Conservation (phyloP, 345 rosid genomes). For the Syzygium aromaticum region DNA sequence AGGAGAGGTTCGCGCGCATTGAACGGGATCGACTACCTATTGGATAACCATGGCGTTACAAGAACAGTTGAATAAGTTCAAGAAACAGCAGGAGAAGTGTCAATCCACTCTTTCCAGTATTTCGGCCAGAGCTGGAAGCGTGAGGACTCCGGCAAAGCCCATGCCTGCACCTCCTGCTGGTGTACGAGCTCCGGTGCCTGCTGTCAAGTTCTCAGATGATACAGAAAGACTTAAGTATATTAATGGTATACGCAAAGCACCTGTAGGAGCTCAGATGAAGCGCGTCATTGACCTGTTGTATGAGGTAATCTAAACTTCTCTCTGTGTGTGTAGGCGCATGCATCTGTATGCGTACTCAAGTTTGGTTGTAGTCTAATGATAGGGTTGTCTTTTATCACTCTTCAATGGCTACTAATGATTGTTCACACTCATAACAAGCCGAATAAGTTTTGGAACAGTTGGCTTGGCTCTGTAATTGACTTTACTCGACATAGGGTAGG, state of each 20-base stretch:
- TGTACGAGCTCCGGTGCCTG: constrained; percentile 35
- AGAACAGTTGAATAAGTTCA: constrained; percentile 52
- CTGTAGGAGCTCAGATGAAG: constrained; percentile 87
- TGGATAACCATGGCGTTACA: constrained; percentile 46
- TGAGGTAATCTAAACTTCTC: constrained; percentile 16
- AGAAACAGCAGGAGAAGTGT: constrained; percentile 70
- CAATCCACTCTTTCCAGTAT: constrained; percentile 56
- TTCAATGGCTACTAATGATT: background rate
- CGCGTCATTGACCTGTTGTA: constrained; percentile 66
- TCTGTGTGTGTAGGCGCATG: background rate
- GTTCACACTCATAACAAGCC: background rate
- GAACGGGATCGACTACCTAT: background rate
- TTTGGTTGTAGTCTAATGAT: background rate
- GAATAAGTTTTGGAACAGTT: background rate
- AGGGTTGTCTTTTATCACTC: background rate
- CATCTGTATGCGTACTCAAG: background rate
- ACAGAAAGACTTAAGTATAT: constrained; percentile 64
- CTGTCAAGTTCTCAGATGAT: constrained; percentile 61
- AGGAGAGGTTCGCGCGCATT: background rate
- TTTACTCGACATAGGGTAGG: background rate
- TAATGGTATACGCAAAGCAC: constrained; percentile 53
- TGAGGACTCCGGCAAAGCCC: constrained; percentile 17
- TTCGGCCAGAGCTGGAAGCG: constrained; percentile 32
- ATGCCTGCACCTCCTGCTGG: constrained; percentile 20
- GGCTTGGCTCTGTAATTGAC: background rate